A percentile compares a stretch with the other conserved stretches of the same genome.
Evolutionary conservation across 345 rosid species (phyloP).

Genomic region (Murraya paniculata): DNA sequence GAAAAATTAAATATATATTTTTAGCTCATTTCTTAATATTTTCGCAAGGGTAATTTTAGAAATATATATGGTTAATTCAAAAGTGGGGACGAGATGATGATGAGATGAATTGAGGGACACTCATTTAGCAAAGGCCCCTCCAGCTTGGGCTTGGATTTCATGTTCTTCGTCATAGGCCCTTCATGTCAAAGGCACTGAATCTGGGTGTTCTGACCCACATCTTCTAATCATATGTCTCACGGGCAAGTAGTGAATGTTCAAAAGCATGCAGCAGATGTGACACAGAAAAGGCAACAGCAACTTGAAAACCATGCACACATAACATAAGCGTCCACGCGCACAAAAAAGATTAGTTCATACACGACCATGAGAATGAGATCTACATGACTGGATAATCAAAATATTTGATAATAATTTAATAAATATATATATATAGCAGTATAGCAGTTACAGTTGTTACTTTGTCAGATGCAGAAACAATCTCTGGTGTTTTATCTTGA

Average conservation of each 20-base stretch:
- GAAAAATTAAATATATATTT: no score
- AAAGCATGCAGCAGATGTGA: background rate
- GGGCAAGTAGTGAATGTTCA: background rate
- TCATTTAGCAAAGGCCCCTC: no score
- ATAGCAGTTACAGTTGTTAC: background rate
- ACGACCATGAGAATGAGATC: background rate
- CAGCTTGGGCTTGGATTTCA: background rate
- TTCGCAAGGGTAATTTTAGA: no score
- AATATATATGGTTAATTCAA: no score
- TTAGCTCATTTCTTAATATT: no score
- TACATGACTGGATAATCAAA: background rate
- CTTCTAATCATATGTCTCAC: background rate
- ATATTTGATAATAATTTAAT: background rate
- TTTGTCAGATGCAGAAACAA: conserved; percentile 16
- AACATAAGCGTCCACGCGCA: no score
- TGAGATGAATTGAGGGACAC: no score
- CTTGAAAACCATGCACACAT: background rate
- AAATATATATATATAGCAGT: no score
- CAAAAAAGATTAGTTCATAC: background rate
- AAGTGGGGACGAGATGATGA: no score
- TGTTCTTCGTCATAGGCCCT: background rate
- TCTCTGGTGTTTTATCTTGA: background rate
- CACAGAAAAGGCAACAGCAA: background rate
- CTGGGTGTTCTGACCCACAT: no score
- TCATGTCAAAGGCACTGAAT: background rate